Evolutionary conservation across 345 rosid species (phyloP).

Genomic region (Citrus maxima): DNA sequence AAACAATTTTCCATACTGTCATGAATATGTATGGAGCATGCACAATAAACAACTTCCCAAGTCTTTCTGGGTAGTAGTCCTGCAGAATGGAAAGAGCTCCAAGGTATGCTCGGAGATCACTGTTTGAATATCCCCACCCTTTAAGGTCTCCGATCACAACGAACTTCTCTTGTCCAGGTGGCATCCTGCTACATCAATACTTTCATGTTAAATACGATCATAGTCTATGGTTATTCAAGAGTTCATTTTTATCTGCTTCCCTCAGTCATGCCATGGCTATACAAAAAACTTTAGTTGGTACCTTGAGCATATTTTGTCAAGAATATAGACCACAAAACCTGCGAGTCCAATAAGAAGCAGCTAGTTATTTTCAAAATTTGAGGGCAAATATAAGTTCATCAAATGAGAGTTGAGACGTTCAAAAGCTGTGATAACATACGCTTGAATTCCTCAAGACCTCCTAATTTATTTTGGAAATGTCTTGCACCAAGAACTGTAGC

Average conservation of each 20-base stretch:
- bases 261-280: not conserved
- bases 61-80: conserved; percentile 54
- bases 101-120: conserved; percentile 39
- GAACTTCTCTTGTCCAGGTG: conserved; percentile 40
- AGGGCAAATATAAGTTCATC: not conserved
- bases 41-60: conserved; percentile 36
- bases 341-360: not conserved
- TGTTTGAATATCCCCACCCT: conserved; percentile 55
- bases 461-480: conserved; percentile 35
- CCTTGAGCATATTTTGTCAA: conserved; percentile 39
- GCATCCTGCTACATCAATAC: conserved; percentile 29
- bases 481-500: conserved; percentile 24
- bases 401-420: too few species aligned
- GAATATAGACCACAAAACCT: conserved; percentile 34
- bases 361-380: not conserved
- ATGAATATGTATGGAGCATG: conserved; percentile 36
- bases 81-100: conserved; percentile 38
- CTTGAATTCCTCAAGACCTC: conserved; percentile 39
- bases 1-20: conserved; percentile 36
- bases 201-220: not conserved
- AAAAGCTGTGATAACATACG: conserved; percentile 23
- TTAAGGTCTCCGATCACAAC: conserved; percentile 40
- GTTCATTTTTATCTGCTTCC: not conserved
- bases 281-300: conserved; percentile 1
- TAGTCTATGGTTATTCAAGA: not conserved